Percentiles rank a stretch among this genome's conserved stretches.
These are phyloP conservation scores for Isoetes taiwanensis DNA, from an alignment of 75 land plant genomes.

Conservation along the genomic window DNA sequence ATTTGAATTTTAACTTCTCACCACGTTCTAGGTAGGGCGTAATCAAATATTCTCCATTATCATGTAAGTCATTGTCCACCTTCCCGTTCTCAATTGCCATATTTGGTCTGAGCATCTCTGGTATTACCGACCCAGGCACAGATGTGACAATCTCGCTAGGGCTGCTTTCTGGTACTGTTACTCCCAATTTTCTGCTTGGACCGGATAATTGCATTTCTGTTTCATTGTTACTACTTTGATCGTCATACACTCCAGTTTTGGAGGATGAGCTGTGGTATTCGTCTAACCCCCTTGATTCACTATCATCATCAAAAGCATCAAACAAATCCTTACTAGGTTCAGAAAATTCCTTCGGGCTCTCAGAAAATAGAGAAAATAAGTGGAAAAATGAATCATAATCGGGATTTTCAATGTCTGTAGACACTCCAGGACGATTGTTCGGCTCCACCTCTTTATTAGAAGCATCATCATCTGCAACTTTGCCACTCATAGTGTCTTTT, in stretches of 20 bases:
- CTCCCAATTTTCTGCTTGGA: constrained; percentile 46
- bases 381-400: constrained; percentile 47
- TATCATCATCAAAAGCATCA: constrained; percentile 40
- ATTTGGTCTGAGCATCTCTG: too few relatives aligned
- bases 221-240: constrained; percentile 37
- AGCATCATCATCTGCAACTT: too few relatives aligned
- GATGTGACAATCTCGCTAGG: too few relatives aligned
- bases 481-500: constrained; percentile 17
- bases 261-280: constrained; percentile 6
- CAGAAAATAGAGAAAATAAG: constrained; percentile 28
- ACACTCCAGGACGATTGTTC: constrained; percentile 19
- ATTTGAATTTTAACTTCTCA: constrained; percentile 75
- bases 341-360: constrained; percentile 20
- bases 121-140: too few relatives aligned
- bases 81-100: background rate
- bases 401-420: constrained; percentile 30
- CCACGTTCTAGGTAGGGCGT: constrained; percentile 86
- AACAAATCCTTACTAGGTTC: constrained; percentile 31
- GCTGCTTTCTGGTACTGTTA: too few relatives aligned
- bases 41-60: constrained; percentile 92
- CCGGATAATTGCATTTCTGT: constrained; percentile 57
- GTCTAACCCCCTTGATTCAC: constrained; percentile 25
- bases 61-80: constrained; percentile 54
- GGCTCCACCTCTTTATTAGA: constrained; percentile 17
- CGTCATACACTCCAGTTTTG: constrained; percentile 51